phyloP scores from a whole-genome alignment of 2,329 filamentous ascomycete species.

The Venturia pyrina region DNA sequence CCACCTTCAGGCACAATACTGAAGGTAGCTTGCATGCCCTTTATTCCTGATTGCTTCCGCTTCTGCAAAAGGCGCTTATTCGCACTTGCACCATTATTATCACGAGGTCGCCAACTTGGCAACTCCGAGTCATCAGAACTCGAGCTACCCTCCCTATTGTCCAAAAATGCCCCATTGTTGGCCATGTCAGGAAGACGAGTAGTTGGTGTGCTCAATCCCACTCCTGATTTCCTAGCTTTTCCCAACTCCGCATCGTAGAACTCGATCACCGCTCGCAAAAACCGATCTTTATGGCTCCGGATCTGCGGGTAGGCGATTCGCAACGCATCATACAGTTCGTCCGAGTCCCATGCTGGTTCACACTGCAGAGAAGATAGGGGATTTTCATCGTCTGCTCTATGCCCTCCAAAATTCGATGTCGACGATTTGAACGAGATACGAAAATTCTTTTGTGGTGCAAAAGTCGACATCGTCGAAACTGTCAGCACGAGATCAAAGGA shows the following conservation, averaged over 20 bases:
- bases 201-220: background rate
- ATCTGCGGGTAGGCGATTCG: background rate
- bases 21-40: constrained; percentile 1
- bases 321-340: constrained; percentile 5
- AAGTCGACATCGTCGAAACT: background rate
- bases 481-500: background rate
- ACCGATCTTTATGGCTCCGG: background rate
- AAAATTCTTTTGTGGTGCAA: background rate
- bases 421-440: background rate
- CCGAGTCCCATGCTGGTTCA: background rate
- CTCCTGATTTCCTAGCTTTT: background rate
- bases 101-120: background rate
- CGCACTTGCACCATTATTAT: background rate
- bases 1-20: background rate
- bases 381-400: background rate
- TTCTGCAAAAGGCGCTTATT: background rate
- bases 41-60: background rate
- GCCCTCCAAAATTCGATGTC: background rate
- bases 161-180: background rate
- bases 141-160: background rate
- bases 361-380: background rate
- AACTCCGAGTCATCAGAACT: background rate
- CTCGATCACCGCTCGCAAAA: background rate
- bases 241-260: background rate
- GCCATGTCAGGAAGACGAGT: background rate